Percentiles rank a stretch among this genome's conserved stretches.
Conservation (phyloP, 768 basidiomycete genomes). For the Hysterangium stoloniferum region DNA sequence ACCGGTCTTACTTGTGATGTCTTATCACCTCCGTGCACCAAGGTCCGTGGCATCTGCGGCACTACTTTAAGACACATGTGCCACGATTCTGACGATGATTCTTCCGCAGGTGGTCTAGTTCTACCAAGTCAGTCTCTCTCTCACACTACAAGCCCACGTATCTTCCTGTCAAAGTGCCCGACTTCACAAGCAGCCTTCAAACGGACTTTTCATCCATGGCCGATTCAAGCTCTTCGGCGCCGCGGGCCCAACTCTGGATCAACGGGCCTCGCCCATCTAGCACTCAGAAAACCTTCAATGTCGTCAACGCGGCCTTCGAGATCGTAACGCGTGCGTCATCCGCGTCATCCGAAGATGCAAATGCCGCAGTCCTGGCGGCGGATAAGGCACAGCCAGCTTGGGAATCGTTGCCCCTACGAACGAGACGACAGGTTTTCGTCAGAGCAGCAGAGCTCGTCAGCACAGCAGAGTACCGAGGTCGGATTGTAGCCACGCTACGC, state of each 20-base stretch:
- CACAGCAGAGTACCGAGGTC: conserved; percentile 6
- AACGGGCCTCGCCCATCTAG: conserved; percentile 32
- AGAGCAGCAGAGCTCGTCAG: conserved; percentile 15
- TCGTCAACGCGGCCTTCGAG: conserved; percentile 30
- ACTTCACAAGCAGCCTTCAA: too few species aligned
- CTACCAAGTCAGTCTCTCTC: too few species aligned
- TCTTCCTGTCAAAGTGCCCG: too few species aligned
- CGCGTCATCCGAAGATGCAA: neutral
- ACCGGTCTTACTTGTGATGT: too few species aligned
- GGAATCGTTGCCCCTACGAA: neutral
- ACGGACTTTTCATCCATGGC: neutral
- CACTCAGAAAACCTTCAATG: conserved; percentile 34
- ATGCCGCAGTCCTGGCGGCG: neutral
- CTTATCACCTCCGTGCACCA: too few species aligned
- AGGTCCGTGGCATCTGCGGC: too few species aligned
- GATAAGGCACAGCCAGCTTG: neutral
- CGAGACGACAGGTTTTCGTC: conserved; percentile 12
- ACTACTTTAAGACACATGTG: too few species aligned
- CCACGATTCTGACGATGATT: too few species aligned
- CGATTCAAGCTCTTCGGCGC: neutral
- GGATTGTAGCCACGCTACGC: conserved; percentile 2
- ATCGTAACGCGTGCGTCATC: neutral
- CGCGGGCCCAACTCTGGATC: conserved; percentile 25
- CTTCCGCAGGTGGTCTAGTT: too few species aligned
- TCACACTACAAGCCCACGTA: too few species aligned